Base-by-base conservation (phyloP, 192 early-diverging fungal species). In the Entomortierella beljakovae region DNA sequence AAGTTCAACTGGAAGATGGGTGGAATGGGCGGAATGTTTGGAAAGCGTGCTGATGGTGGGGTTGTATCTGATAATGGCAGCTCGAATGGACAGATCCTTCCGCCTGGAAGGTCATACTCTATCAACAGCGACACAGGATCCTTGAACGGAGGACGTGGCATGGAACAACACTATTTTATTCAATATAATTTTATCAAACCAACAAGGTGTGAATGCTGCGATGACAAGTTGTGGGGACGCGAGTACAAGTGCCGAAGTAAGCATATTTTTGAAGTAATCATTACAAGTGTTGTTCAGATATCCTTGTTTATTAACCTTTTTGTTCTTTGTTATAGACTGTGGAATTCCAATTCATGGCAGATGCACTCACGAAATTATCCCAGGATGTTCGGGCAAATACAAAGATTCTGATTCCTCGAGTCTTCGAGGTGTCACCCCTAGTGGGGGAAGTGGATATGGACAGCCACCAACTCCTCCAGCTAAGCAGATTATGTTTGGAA, bases 401-500 rank as follows among this genome's bases (percentile, higher is more conserved):
- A 56, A 50, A 46, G 71, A 80, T 18, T 64, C 62, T 1, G 75
- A 79, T 16, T 71, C 70, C 3, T 69, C 67, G 28, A 83, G 76
- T 51, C 28, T 71, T 37, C 57, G 55, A 15, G 61, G 68, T 43
- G 29, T 56, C 1, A 73, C 49, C 33, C 31, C 50, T 2, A 66
- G 56, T 43, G 64, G 51, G 5, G 57, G 57, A 15, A 76, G 72
- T 32, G 23, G 38, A 48, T 69, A 84, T 57, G 71, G 70, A 15
- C 70, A 73, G 52, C 65, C 75, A 22, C 62, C 60, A 26, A 22
- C 60, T 15, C 60, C 70, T 28, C 65, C 81, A 6, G 42, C 62
- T 0, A 80, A 68, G 31, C 67, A 69, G 34, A 81, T 50, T 25
- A 85, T 94, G 83, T 94, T 94, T 88, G 92, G 92, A 7, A 88